phyloP scores from a whole-genome alignment of 768 basidiomycete species.

The Pilatotrama ljubarskyi region DNA sequence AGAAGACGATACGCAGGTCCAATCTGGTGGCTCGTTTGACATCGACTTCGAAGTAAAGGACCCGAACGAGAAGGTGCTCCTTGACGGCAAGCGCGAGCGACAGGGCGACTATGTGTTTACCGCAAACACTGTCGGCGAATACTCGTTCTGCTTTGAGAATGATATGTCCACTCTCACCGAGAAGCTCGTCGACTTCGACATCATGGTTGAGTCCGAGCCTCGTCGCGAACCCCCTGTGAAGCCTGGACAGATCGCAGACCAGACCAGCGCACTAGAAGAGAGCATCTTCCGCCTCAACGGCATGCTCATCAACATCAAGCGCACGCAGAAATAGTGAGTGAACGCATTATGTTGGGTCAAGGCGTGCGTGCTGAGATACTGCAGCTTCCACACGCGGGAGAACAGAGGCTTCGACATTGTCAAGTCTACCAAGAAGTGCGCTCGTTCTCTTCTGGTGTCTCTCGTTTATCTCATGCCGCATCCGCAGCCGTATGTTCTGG shows the following conservation, averaged over 20 bases:
- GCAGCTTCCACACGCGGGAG: conserved; percentile 91
- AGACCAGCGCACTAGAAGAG: conserved; percentile 92
- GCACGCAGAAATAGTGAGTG: conserved; percentile 91
- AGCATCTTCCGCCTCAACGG: conserved; percentile 90
- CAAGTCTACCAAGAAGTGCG: conserved; percentile 83
- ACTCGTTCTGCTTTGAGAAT: conserved; percentile 97
- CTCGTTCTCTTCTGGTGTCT: not conserved
- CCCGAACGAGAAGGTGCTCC: conserved; percentile 82
- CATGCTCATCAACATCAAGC: conserved; percentile 84
- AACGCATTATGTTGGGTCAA: not conserved
- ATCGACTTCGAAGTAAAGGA: conserved; percentile 93
- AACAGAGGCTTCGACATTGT: conserved; percentile 93
- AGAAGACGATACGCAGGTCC: conserved; percentile 55
- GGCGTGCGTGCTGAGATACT: not conserved
- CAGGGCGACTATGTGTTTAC: conserved; percentile 98
- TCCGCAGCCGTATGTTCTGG: conserved; percentile 84
- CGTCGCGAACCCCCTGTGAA: conserved; percentile 87
- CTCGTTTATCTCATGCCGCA: not conserved
- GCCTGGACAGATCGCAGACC: conserved; percentile 84
- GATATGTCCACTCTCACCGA: conserved; percentile 94
- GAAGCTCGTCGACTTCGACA: conserved; percentile 93
- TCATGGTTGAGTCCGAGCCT: conserved; percentile 98
- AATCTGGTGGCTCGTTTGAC: conserved; percentile 97
- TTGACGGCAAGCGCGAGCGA: conserved; percentile 86
- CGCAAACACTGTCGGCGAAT: conserved; percentile 88